Base-by-base conservation (phyloP, 2,329 filamentous ascomycete genomes). In the Stagonosporopsis vannaccii region DNA sequence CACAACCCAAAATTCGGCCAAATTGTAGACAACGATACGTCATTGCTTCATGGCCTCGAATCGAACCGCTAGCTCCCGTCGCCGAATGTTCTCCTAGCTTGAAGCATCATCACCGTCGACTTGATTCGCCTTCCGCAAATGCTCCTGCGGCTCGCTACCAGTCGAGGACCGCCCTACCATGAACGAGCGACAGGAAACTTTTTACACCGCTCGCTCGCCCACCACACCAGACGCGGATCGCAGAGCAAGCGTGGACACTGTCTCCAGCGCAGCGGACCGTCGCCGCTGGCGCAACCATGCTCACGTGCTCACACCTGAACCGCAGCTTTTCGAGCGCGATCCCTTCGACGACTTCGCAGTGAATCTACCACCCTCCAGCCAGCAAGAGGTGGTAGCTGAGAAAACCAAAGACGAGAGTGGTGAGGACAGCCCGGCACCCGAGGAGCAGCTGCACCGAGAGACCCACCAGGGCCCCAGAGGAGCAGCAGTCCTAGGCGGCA, bases 231-330 rank as follows among this genome's bases (percentile, higher is more conserved):
- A 30, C 6, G 25, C 36, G 25, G 7, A 23, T 11, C 47, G 42
- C 30, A 51, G 42, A 37, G 42, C 41, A n/a, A 56, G 47, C 22
- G 22, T 51, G 13, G 62, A 61, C 33, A 61, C 59, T 11, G 57
- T 61, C 15, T 61, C 59, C 13, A 70, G 63, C 39, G 61, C 60
- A 8, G 58, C 55, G 22, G 62, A 67, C 25, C 58, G 68, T 19
- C 36, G 69, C 11, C 43, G 43, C 51, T 71, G 68, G 68, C 67
- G 68, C 5, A 68, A 69, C 35, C 62, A 69, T 32, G 50, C 51
- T n/a, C 58, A 47, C 35, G 33, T 67, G 13, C 46, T 54, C n/a
- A 63, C 67, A 15, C 67, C 67, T 4, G 49, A 61, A 26, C 51
- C 52, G 2, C 66, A 66, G 44, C 6, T 13, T 4, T 35, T 36